These are phyloP conservation scores for Emericellopsis terricola DNA, from an alignment of 495 filamentous ascomycete genomes.

Conservation along the genomic window DNA sequence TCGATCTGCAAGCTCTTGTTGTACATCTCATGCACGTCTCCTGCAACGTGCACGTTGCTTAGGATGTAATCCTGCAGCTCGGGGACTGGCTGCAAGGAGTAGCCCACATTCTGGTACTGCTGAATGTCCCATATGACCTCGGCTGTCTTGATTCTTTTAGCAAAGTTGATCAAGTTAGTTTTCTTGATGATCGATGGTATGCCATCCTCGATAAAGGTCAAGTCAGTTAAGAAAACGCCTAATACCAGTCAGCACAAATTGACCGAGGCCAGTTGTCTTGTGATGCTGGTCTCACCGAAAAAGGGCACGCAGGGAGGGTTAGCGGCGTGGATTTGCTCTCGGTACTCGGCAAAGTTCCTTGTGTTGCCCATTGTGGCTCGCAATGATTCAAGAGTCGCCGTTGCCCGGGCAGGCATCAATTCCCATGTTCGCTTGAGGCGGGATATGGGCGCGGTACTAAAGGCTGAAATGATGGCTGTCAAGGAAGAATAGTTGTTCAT, in stretches of 20 bases:
- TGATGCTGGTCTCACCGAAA: constrained; percentile 56
- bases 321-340: constrained; percentile 77
- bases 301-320: constrained; percentile 97
- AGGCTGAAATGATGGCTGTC: constrained; percentile 94
- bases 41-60: constrained; percentile 80
- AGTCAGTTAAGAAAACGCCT: constrained; percentile 95
- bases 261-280: too few relatives aligned
- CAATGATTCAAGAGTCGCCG: constrained; percentile 68
- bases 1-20: constrained; percentile 84
- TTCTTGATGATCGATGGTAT: constrained; percentile 91
- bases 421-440: constrained; percentile 90
- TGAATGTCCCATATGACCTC: constrained; percentile 97
- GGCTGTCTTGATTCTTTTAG: constrained; percentile 91
- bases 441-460: constrained; percentile 86
- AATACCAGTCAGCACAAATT: constrained; percentile 5
- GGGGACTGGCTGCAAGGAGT: constrained; percentile 68
- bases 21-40: constrained; percentile 98
- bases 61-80: constrained; percentile 96
- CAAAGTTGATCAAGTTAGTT: constrained; percentile 92
- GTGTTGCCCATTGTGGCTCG: constrained; percentile 90
- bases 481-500: constrained; percentile 96
- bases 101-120: constrained; percentile 93
- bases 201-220: constrained; percentile 97
- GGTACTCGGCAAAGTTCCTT: constrained; percentile 95
- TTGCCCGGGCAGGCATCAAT: constrained; percentile 71